These are phyloP conservation scores for Penicillium sp. DNA, from an alignment of 2,329 filamentous ascomycete species.

Conservation along the genomic window DNA sequence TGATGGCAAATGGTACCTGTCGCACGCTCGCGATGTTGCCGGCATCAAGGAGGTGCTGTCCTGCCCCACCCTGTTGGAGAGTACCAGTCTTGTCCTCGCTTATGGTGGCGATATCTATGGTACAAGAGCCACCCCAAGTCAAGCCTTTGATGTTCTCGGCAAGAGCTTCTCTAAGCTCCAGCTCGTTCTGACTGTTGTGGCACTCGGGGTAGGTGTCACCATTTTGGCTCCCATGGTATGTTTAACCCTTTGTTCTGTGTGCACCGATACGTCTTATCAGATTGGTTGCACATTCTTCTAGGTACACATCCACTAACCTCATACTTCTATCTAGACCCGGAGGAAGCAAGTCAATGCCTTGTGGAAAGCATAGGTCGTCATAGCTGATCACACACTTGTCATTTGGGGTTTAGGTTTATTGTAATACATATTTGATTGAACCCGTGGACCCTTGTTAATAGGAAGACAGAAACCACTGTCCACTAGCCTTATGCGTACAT, in stretches of 20 bases:
- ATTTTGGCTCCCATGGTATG: slow-evolving; percentile 84
- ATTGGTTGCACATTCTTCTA: too few species aligned
- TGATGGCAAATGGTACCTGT: slow-evolving; percentile 76
- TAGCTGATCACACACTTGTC: background rate
- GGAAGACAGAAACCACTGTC: too few species aligned
- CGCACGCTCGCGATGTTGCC: slow-evolving; percentile 78
- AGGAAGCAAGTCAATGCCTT: slow-evolving; percentile 26
- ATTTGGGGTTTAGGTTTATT: too few species aligned
- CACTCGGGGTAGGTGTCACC: slow-evolving; percentile 73
- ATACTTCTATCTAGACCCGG: slow-evolving; percentile 12
- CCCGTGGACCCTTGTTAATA: too few species aligned
- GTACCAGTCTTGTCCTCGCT: slow-evolving; percentile 85
- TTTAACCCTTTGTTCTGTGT: background rate
- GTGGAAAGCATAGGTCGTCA: slow-evolving; percentile 19
- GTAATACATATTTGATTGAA: too few species aligned
- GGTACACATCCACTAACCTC: slow-evolving; percentile 8
- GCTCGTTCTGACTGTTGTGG: slow-evolving; percentile 79
- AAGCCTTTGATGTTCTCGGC: slow-evolving; percentile 87
- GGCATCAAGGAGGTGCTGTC: slow-evolving; percentile 74
- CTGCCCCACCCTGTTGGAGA: slow-evolving; percentile 79
- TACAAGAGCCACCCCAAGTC: slow-evolving; percentile 81
- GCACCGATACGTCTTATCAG: background rate
- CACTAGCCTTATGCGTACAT: too few species aligned
- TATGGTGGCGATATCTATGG: slow-evolving; percentile 86
- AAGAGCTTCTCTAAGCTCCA: slow-evolving; percentile 92